Percentiles rank a stretch among this genome's conserved stretches.
These are phyloP conservation scores for Diaporthe batatas DNA, from an alignment of 2,329 filamentous ascomycete species.

Conservation along the genomic window DNA sequence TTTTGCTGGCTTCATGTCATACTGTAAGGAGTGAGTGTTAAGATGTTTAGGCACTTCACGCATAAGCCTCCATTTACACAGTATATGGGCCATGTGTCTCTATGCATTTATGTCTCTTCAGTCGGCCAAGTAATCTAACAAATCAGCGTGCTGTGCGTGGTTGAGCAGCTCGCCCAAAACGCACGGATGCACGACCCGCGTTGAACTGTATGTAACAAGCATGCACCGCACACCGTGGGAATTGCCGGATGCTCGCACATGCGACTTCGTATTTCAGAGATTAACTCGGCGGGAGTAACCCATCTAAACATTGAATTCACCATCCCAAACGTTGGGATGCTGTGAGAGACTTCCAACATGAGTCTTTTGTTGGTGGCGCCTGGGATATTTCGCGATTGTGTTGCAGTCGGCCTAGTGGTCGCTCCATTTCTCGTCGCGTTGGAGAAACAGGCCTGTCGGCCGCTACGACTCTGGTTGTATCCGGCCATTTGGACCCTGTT, in stretches of 20 bases:
- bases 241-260: not conserved
- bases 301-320: constrained; percentile 4
- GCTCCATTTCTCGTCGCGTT: constrained; percentile 24
- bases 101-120: not conserved
- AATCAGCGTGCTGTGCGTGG: not conserved
- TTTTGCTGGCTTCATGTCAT: not conserved
- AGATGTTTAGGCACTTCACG: not conserved
- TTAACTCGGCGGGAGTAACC: constrained; percentile 20
- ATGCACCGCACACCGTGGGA: constrained; percentile 21
- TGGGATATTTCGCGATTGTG: constrained; percentile 11
- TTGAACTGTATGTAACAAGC: too few species aligned
- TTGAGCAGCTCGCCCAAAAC: not conserved
- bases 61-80: not conserved
- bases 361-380: not conserved
- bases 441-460: constrained; percentile 2
- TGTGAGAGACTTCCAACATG: not conserved
- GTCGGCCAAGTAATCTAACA: not conserved
- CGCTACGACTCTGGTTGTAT: not conserved
- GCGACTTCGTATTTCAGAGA: constrained; percentile 27
- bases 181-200: not conserved
- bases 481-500: not conserved
- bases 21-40: not conserved
- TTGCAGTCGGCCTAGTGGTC: constrained; percentile 24
- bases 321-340: constrained; percentile 32
- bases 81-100: not conserved